These are phyloP conservation scores for Fragilaria radians DNA, from an alignment of 108 stramenopile genomes.

Conservation along the genomic window DNA sequence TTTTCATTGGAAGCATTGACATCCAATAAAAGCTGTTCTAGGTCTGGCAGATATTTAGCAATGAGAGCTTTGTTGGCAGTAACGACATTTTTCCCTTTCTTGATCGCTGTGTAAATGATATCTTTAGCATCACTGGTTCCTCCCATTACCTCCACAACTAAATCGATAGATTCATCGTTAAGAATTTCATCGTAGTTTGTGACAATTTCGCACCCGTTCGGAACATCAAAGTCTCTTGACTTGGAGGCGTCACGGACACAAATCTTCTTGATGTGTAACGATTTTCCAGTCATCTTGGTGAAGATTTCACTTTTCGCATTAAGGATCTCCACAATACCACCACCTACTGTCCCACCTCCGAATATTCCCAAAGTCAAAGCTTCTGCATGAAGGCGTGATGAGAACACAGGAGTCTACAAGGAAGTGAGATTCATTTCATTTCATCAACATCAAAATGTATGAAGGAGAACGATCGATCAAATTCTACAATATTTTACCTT, in stretches of 20 bases:
- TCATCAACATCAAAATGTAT: background rate
- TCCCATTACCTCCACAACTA: constrained; percentile 94
- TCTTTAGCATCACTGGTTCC: constrained; percentile 89
- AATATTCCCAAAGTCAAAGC: constrained; percentile 62
- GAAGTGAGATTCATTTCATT: background rate
- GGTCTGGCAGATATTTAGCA: constrained; percentile 83
- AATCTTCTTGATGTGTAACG: constrained; percentile 52
- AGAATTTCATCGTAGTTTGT: constrained; percentile 79
- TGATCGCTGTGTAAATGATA: constrained; percentile 68
- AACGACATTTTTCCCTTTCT: constrained; percentile 83
- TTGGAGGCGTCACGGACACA: constrained; percentile 75
- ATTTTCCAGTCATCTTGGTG: constrained; percentile 60
- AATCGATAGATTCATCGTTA: constrained; percentile 78
- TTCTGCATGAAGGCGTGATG: background rate
- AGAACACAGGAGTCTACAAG: background rate
- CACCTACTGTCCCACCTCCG: constrained; percentile 93
- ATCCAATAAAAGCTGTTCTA: constrained; percentile 57
- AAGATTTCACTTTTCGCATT: constrained; percentile 55
- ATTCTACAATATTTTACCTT: background rate
- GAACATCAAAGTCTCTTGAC: constrained; percentile 73
- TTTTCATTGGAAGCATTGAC: constrained; percentile 34
- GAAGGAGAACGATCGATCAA: background rate
- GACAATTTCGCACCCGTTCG: constrained; percentile 60
- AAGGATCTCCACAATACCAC: constrained; percentile 93
- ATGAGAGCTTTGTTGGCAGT: constrained; percentile 98